Base-by-base conservation (phyloP, 495 filamentous ascomycete species). In the Penicillium steckii region DNA sequence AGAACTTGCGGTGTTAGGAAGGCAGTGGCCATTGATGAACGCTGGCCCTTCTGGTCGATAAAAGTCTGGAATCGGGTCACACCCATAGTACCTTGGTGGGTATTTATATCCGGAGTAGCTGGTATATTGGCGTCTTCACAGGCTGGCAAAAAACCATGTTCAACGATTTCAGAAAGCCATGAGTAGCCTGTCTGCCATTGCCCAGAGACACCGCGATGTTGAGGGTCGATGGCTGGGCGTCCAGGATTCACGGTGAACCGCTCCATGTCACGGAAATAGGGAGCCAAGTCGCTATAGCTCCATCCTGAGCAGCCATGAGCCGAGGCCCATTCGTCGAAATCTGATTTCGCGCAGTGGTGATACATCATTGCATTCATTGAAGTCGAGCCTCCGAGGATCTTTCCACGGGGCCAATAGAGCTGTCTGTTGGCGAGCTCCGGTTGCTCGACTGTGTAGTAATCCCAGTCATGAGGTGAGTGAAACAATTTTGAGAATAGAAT, bases 321-420 rank as follows among this genome's bases (percentile, higher is more conserved):
- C 8, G 32, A 17, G 8, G 25, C 52, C 60, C 60, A 60, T 32
- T 63, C 56, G 21, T 59, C 60, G 25, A 54, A 63, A 47, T 63
- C 60, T 12, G 60, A 59, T 13, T 17, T 25, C 1, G 56, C 48
- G 50, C 41, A 48, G 29, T 63, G 60, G 38, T 63, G 60, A 29
- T 63, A 63, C 46, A 63, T 63, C 56, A 63, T 60, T 8, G 60
- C 53, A 25, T 57, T 63, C 1, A 63, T 30, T 13, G 60, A 63
- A 19, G 45, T 56, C 9, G 42, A 56, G 8, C 60, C 60, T 32
- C 60, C 60, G 12, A 63, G 30, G 15, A 63, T 45, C 1, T 49
- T 49, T 26, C 60, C 60, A 3, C 60, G 60, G 9, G 60, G 60
- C 60, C 60, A 63, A 44, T 57, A 61, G 10, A 62, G 18, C 13